Base-by-base conservation (phyloP, 495 filamentous ascomycete genomes). In the Saxophila tyrrhenica region DNA sequence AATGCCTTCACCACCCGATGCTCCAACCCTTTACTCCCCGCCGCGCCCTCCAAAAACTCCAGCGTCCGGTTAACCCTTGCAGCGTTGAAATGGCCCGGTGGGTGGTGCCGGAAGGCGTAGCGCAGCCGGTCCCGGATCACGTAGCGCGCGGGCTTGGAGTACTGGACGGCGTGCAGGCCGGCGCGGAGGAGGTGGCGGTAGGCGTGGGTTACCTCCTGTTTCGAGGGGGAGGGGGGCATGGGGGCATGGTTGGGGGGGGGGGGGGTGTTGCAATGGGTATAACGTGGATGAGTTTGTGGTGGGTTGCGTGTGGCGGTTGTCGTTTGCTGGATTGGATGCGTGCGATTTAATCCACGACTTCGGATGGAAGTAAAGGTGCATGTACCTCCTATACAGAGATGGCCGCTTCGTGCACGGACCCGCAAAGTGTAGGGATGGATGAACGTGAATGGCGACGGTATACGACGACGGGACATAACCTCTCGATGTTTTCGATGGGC, bases 181-280 rank as follows among this genome's bases (percentile, higher is more conserved):
- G 78, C 77, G 42, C 84, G 82, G 60, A 85, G 85, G 39, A 98
- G 75, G 35, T 79, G 72, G 51, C 92, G 83, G 70, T 98, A 98
- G 41, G 89, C 82, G 62, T 80, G 73, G 41, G 87, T 60, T 45
- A 95, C 65, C 15, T 80, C 69, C 1, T 3, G 13, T 2, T 1
- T 16, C 17, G 55, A 23, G 32, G 54, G 45, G 25, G 41, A 7
- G 20, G 45, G 13, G 45, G 13, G 3, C 21, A 25, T 48, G 13
- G 29, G 29, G 7, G 13, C 29, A 35, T 35, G 29, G 13, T 35
- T 35, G 5, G 29, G 5, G 29, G 29, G n/a, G n/a, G n/a, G n/a
- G n/a, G n/a, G n/a, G n/a, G n/a, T n/a, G n/a, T n/a, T n/a, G n/a
- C 35, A 39, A 39, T 39, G 9, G 9, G 9, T 39, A n/a, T 39